Conservation (phyloP, 441 rosid species). For the Gossypium schwendimanii region DNA sequence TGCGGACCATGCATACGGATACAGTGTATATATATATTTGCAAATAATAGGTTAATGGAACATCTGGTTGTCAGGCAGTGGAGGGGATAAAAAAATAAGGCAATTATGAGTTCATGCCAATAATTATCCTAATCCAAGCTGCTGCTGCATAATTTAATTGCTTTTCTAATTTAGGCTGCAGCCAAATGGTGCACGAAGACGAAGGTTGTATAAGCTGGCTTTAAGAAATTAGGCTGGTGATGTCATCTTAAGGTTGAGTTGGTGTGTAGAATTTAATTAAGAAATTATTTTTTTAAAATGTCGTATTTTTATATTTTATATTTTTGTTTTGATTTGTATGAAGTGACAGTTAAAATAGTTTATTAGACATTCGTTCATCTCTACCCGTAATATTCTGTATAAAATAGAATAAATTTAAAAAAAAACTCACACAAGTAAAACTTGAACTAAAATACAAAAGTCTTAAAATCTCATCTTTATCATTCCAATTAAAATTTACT, state of each 20-base stretch:
- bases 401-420: too few species aligned
- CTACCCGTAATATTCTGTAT: too few species aligned
- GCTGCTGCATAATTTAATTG: not conserved
- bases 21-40: too few species aligned
- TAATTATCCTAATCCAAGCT: constrained; percentile 1
- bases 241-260: not conserved
- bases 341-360: not conserved
- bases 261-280: not conserved
- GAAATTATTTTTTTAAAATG: not conserved
- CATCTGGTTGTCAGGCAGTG: constrained; percentile 3
- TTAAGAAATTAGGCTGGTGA: not conserved
- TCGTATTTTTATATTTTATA: too few species aligned
- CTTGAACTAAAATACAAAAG: too few species aligned
- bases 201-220: not conserved
- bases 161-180: not conserved
- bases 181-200: not conserved
- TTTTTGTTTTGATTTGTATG: too few species aligned
- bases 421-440: too few species aligned
- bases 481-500: too few species aligned
- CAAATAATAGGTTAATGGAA: not conserved
- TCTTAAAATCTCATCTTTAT: too few species aligned
- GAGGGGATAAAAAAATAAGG: not conserved
- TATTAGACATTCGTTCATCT: too few species aligned
- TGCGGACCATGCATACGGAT: constrained; percentile 11
- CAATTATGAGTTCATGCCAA: not conserved